Base-by-base conservation (phyloP, 73 alveolate species). In the Uronychia setigera region DNA sequence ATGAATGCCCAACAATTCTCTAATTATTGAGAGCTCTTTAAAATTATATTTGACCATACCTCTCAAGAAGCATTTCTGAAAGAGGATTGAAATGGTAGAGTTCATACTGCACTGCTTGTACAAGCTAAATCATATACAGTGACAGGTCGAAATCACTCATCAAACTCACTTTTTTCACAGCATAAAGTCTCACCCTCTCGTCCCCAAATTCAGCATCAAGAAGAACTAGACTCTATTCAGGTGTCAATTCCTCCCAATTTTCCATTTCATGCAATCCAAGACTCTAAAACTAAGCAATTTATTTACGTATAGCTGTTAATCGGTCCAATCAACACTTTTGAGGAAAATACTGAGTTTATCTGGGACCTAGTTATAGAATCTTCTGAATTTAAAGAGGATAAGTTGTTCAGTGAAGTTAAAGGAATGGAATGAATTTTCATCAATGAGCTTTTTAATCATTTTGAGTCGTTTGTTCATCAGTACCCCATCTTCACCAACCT, bases 51-150 rank as follows among this genome's bases (percentile, higher is more conserved):
- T 5, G 67, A 46, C n/a, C 67, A 11, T 46, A 31, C 86, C 94
- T 94, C 83, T 95, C 98, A 9, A 97, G 83, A 32, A 97, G 87
- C 78, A 97, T 82, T 67, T 89, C 96, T 1, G 96, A 32, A 19
- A 93, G 89, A 1, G 94, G 77, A 0, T 89, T 76, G 60, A 33
- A n/a, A 60, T 93, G 97, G 84, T 60, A 82, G 30, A 84, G 79
- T 87, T 97, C 99, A 87, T 89, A 93, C 83, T 92, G 81, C 60
- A 97, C 84, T 30, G 99, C 98, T 85, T 97, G 97, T 46, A 95
- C 95, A 75, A 97, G 83, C 88, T 97, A 95, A 1, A 88, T 89
- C 89, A 88, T 91, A 59, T 91, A 91, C 29, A 86, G 80, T 0
- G 85, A 46, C 33, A 91, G 14, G 29, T 74, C 60, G 25, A 77